Base-by-base conservation (phyloP, 345 rosid genomes). In the Abelmoschus esculentus region DNA sequence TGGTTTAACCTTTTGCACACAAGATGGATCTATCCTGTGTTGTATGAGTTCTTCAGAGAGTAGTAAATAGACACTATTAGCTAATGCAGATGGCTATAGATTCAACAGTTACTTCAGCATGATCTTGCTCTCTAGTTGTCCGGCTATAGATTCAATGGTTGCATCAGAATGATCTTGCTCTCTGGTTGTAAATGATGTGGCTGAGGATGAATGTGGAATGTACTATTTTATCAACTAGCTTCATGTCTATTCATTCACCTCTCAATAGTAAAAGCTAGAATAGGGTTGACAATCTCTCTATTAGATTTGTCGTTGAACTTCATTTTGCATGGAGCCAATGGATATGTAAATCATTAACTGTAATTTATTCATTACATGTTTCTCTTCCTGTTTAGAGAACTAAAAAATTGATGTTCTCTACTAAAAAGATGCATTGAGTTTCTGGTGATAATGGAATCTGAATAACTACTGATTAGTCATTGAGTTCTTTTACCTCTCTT, bases 1-100 rank as follows among this genome's bases (percentile, higher is more conserved):
- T 74, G 53, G 58, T 4, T 22, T 55, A 53, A 65, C 62, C 61
- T 50, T 34, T 64, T 50, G 69, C 56, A 36, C 10, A 9, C 54
- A 4, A 29, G 55, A 68, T 32, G 47, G 36, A 61, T 46, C 28
- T 47, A 38, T 65, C 26, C 60, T 42, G 17, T 22, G 36, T 49
- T 66, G 14, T 50, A 26, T 9, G 12, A 49, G 47, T 40, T 40
- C 40, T 26, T 53, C 49, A 29, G 22, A 61, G 61, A 4, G 47
- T 44, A 58, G 17, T 26, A 32, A 57, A 38, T 9, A 40, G 65
- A 34, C 29, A 59, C 31, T 42, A 58, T 46, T 59, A 42, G 56
- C 42, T 59, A 59, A 44, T 70, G 73, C 50, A 12, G 66, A 58
- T 42, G 32, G 28, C 40, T 56, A 19, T 22, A 59, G 28, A 12